Conservation (phyloP, 2,329 filamentous ascomycete species). For the Nemania abortiva region DNA sequence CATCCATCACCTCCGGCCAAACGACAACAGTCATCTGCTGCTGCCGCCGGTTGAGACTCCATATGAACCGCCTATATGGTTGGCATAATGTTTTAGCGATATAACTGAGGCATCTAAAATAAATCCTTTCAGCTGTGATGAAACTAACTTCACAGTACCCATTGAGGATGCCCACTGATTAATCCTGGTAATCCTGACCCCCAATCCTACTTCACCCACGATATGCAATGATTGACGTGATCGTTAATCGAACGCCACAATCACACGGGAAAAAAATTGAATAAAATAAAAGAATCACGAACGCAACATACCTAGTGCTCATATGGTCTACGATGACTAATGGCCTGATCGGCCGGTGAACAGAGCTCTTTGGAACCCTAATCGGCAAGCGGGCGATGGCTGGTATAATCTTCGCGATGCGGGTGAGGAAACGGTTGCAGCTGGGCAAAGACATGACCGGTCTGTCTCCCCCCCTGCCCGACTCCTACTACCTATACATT, state of each 20-base stretch:
- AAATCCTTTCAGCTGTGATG: conserved; percentile 16
- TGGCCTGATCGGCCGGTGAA: conserved; percentile 10
- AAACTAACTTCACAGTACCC: conserved; percentile 35
- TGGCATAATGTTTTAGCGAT: conserved; percentile 16
- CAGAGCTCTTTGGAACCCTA: background rate
- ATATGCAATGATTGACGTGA: conserved; percentile 3
- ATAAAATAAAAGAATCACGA: conserved; percentile 8
- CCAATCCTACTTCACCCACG: background rate
- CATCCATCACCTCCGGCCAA: conserved; percentile 51
- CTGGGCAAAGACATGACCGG: conserved; percentile 11
- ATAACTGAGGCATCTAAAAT: conserved; percentile 21
- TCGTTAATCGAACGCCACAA: background rate
- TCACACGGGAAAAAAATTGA: background rate
- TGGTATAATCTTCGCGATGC: conserved; percentile 15
- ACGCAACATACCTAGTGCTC: conserved; percentile 7
- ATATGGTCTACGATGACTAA: conserved; percentile 16
- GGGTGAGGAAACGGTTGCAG: conserved; percentile 9
- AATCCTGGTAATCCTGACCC: background rate
- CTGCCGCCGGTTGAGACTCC: conserved; percentile 48
- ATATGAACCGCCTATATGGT: conserved; percentile 17
- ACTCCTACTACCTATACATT: background rate
- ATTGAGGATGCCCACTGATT: conserved; percentile 12
- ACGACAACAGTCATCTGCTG: conserved; percentile 49
- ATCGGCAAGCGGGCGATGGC: conserved; percentile 21
- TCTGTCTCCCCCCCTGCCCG: conserved; percentile 8